These are phyloP conservation scores for Xylaria castorea DNA, from an alignment of 495 filamentous ascomycete genomes.

Conservation along the genomic window DNA sequence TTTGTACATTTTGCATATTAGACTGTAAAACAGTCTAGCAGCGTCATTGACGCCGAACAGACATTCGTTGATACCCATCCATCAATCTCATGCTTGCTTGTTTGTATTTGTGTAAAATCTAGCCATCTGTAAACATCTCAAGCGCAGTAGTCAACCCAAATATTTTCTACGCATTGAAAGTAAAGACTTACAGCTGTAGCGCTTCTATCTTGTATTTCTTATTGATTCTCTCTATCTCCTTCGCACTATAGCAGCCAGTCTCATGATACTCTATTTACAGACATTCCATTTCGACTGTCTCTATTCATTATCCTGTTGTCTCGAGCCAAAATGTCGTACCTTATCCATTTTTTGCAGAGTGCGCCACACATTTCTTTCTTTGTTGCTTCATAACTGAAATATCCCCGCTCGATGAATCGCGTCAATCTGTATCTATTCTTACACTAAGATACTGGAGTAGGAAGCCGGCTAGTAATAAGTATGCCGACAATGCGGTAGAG, in stretches of 20 bases:
- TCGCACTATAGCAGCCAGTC: too few species aligned
- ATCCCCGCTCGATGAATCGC: not conserved
- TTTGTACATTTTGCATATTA: not conserved
- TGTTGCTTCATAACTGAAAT: not conserved
- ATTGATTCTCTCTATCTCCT: too few species aligned
- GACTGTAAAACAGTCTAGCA: not conserved
- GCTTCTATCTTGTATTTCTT: not conserved
- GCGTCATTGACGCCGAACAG: not conserved
- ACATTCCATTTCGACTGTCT: too few species aligned
- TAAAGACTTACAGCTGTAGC: not conserved
- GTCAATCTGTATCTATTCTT: not conserved
- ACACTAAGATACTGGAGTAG: not conserved
- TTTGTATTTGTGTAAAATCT: not conserved
- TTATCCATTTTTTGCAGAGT: too few species aligned
- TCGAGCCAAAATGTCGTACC: too few species aligned
- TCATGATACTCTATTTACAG: not conserved
- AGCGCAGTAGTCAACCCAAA: not conserved
- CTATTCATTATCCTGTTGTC: too few species aligned
- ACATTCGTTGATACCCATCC: conserved; percentile 16
- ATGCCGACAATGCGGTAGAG: not conserved
- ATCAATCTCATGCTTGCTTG: not conserved
- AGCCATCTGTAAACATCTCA: not conserved
- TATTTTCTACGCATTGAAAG: not conserved
- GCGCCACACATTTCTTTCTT: too few species aligned
- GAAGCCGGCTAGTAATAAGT: not conserved